phyloP scores from a whole-genome alignment of 306 rosid species.

The Coriaria nepalensis region DNA sequence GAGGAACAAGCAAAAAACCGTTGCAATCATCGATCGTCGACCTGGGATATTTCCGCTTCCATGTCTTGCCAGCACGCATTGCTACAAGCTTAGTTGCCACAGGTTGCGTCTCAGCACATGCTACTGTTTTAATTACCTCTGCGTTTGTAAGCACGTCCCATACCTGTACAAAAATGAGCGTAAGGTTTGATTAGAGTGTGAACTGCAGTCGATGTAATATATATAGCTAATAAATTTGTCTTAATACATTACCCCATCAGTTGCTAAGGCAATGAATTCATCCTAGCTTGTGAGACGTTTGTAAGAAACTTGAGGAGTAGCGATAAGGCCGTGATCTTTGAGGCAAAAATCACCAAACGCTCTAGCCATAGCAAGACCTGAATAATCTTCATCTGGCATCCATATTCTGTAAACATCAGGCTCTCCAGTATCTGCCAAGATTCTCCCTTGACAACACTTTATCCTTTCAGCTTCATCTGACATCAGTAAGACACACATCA shows the following conservation, averaged over 20 bases:
- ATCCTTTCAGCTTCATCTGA: conserved; percentile 87
- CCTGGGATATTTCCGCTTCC: conserved; percentile 50
- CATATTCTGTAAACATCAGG: conserved; percentile 74
- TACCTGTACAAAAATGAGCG: conserved; percentile 25
- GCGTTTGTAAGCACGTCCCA: conserved; percentile 84
- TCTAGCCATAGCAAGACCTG: conserved; percentile 95
- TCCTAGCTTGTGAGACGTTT: conserved; percentile 47
- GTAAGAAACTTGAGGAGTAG: conserved; percentile 56
- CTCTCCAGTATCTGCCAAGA: conserved; percentile 55
- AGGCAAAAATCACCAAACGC: conserved; percentile 91
- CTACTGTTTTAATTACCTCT: conserved; percentile 63
- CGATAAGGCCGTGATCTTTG: conserved; percentile 78
- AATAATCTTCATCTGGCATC: conserved; percentile 91
- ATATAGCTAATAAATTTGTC: not conserved
- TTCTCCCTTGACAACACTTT: conserved; percentile 47
- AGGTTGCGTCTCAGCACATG: conserved; percentile 47
- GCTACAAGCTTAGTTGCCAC: conserved; percentile 57
- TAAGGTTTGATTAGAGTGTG: not conserved
- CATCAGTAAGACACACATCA: not conserved
- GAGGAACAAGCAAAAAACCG: conserved; percentile 58
- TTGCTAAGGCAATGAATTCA: conserved; percentile 70
- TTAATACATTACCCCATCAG: conserved; percentile 60
- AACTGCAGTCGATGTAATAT: not conserved
- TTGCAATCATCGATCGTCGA: conserved; percentile 58
- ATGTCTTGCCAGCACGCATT: conserved; percentile 46